These are phyloP conservation scores for Scutellaria baicalensis DNA, from an alignment of 257 asterid species.

Conservation along the genomic window DNA sequence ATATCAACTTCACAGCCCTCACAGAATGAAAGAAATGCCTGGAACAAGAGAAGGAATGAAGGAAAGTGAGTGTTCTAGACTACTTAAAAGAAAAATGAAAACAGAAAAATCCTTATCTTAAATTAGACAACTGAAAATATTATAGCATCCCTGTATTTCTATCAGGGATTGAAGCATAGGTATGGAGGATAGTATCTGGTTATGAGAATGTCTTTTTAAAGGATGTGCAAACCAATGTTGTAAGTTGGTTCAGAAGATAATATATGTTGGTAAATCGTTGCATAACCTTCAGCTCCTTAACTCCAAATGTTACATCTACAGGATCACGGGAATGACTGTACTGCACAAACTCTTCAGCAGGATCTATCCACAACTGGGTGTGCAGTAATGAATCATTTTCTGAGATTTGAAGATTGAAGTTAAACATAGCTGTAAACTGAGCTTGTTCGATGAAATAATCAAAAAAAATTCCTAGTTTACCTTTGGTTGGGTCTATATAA, in stretches of 20 bases:
- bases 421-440: conserved; percentile 10
- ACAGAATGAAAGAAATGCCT: conserved; percentile 94
- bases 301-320: conserved; percentile 91
- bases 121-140: background rate
- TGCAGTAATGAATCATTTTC: conserved; percentile 88
- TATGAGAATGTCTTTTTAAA: background rate
- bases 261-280: conserved; percentile 2
- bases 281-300: conserved; percentile 87
- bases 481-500: conserved; percentile 91
- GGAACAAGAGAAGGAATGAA: conserved; percentile 26
- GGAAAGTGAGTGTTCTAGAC: background rate
- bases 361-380: conserved; percentile 98
- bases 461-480: conserved; percentile 25
- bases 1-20: conserved; percentile 97
- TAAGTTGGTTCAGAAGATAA: background rate
- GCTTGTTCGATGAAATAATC: background rate
- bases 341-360: conserved; percentile 87
- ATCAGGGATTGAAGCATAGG: conserved; percentile 10
- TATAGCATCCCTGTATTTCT: background rate
- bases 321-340: conserved; percentile 76
- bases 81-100: background rate
- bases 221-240: background rate
- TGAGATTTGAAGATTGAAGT: conserved; percentile 28
- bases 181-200: background rate
- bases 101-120: background rate